These are phyloP conservation scores for Angophora floribunda DNA, from an alignment of 345 rosid genomes.

Conservation along the genomic window DNA sequence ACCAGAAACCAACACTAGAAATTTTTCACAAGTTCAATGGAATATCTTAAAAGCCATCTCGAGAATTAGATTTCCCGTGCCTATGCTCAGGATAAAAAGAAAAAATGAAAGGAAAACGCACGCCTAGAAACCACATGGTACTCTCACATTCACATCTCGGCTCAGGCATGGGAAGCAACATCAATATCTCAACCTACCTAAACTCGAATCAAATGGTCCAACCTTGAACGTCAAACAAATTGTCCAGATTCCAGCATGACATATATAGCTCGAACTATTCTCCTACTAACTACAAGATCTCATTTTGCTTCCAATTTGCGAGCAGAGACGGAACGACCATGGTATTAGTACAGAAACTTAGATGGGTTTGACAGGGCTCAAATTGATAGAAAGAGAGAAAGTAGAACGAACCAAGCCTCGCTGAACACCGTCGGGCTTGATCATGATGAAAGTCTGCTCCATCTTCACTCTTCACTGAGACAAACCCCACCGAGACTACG, in stretches of 20 bases:
- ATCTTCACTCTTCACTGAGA: slow-evolving; percentile 4
- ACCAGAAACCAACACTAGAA: background rate
- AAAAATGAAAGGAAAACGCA: background rate
- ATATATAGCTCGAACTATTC: background rate
- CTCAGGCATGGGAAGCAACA: background rate
- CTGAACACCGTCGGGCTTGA: slow-evolving; percentile 96
- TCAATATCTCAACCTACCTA: background rate
- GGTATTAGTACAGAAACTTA: background rate
- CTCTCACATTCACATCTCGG: background rate
- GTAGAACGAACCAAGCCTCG: slow-evolving; percentile 61
- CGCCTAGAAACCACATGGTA: background rate
- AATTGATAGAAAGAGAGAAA: background rate
- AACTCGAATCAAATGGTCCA: background rate
- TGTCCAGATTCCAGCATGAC: background rate
- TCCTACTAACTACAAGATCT: background rate
- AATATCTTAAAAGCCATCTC: background rate
- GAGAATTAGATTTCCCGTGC: background rate
- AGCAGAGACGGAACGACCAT: background rate
- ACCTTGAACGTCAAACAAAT: background rate
- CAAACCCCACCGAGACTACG: background rate
- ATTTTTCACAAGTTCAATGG: background rate
- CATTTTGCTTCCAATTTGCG: background rate
- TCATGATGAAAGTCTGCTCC: slow-evolving; percentile 96
- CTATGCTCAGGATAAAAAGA: background rate
- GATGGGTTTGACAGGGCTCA: background rate